Conservation (phyloP, 345 rosid species). For the Syzygium oleosum region DNA sequence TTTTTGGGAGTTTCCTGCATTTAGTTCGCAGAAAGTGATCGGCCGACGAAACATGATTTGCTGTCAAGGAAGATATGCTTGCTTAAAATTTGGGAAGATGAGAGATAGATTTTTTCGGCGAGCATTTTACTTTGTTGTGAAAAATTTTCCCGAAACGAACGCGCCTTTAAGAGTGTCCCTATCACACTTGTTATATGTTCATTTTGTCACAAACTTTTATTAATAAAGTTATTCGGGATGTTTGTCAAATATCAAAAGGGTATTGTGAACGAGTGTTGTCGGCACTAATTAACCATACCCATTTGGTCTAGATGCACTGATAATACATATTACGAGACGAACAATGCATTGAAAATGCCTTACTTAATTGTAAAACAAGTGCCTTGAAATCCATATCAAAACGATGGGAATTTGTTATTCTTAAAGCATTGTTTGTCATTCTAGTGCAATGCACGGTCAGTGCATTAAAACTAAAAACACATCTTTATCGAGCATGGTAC, state of each 20-base stretch:
- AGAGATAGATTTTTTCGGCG: too few relatives aligned
- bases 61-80: too few relatives aligned
- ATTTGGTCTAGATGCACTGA: background rate
- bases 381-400: background rate
- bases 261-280: background rate
- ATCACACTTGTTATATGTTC: background rate
- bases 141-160: too few relatives aligned
- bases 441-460: background rate
- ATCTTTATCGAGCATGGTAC: background rate
- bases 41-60: too few relatives aligned
- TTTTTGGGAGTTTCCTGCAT: too few relatives aligned
- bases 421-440: background rate
- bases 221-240: background rate
- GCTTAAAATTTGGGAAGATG: too few relatives aligned
- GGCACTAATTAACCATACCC: too few relatives aligned
- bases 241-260: fast-evolving
- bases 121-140: too few relatives aligned
- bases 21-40: too few relatives aligned
- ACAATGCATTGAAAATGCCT: background rate
- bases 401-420: background rate
- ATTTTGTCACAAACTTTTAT: background rate
- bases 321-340: background rate
- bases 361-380: background rate
- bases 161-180: background rate
- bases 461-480: background rate